Conservation (phyloP, 2,329 filamentous ascomycete species). For the Incumbomyces lentus region DNA sequence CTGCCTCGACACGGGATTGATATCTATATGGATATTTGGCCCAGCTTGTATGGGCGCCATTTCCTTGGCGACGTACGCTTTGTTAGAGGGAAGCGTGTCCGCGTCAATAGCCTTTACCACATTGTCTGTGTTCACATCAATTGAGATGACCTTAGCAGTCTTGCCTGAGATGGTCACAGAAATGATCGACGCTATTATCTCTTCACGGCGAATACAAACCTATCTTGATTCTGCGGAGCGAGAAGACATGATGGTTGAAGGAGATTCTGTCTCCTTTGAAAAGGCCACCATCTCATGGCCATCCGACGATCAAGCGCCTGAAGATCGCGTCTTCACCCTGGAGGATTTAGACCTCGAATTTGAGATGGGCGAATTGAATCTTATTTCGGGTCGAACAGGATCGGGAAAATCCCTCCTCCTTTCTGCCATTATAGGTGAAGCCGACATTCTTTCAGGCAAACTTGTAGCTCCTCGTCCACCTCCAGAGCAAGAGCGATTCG, state of each 20-base stretch:
- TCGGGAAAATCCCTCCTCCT: conserved; percentile 68
- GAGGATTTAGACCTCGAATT: conserved; percentile 56
- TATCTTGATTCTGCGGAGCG: conserved; percentile 61
- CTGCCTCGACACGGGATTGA: conserved; percentile 50
- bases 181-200: conserved; percentile 62
- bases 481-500: conserved; percentile 45
- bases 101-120: conserved; percentile 72
- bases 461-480: conserved; percentile 45
- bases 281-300: conserved; percentile 66
- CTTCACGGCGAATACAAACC: conserved; percentile 58
- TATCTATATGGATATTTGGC: conserved; percentile 61
- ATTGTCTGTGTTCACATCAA: conserved; percentile 61
- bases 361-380: conserved; percentile 57
- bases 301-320: conserved; percentile 46
- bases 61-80: conserved; percentile 58
- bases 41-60: conserved; percentile 64
- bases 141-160: conserved; percentile 60
- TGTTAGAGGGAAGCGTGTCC: conserved; percentile 50
- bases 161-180: conserved; percentile 65
- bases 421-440: conserved; percentile 63
- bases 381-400: conserved; percentile 68
- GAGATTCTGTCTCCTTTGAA: conserved; percentile 54
- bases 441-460: conserved; percentile 54
- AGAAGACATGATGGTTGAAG: conserved; percentile 42
- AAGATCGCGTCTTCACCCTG: conserved; percentile 51